Evolutionary conservation across 208 protist species (phyloP).

Genomic region (Leishmania tropica): DNA sequence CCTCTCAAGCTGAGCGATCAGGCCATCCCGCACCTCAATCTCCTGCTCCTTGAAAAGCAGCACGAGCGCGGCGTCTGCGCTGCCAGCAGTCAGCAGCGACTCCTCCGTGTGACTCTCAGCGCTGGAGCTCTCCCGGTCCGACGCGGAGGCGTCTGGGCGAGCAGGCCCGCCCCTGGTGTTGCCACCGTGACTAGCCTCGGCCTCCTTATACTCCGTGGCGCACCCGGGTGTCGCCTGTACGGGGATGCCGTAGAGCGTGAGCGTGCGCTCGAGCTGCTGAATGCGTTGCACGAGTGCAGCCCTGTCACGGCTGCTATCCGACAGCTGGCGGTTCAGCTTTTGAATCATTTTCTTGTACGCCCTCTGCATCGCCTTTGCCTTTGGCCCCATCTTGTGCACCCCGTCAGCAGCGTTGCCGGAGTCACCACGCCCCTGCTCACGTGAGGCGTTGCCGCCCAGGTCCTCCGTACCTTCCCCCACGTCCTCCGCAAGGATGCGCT

Average conservation of each 20-base stretch:
- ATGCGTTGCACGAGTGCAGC: constrained; percentile 41
- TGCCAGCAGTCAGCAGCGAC: constrained; percentile 16
- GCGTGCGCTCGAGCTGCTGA: constrained; percentile 31
- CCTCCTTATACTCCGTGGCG: background rate
- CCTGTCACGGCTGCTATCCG: constrained; percentile 50
- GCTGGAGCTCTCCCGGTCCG: constrained; percentile 13
- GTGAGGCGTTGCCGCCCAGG: background rate
- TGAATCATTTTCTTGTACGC: constrained; percentile 63
- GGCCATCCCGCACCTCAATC: constrained; percentile 59
- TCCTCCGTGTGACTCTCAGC: constrained; percentile 21
- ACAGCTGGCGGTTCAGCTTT: constrained; percentile 63
- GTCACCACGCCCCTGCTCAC: background rate
- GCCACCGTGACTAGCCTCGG: background rate
- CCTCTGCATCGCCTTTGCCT: constrained; percentile 32
- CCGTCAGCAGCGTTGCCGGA: constrained; percentile 7
- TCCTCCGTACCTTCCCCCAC: background rate
- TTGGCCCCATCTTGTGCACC: constrained; percentile 15
- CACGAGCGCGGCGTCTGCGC: constrained; percentile 42
- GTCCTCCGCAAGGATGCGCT: constrained; percentile 34
- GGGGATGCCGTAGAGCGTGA: constrained; percentile 29
- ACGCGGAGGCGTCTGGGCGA: background rate
- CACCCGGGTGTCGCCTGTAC: background rate
- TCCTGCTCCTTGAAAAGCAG: constrained; percentile 65
- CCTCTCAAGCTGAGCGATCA: constrained; percentile 63
- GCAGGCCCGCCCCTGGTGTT: background rate